These are phyloP conservation scores for Obba rivulosa DNA, from an alignment of 768 basidiomycete species.

Conservation along the genomic window DNA sequence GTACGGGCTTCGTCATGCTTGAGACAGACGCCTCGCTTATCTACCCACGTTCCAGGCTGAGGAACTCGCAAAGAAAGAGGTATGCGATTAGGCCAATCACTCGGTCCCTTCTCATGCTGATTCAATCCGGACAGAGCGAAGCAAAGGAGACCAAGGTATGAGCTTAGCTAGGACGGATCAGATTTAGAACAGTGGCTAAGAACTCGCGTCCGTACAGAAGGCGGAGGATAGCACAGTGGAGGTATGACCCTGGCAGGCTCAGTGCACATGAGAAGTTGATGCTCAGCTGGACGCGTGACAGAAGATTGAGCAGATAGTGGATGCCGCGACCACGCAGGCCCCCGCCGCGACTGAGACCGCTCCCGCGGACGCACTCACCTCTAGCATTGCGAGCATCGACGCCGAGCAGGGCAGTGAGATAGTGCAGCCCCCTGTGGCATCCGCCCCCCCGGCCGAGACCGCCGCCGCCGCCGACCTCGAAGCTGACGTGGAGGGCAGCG, in stretches of 20 bases:
- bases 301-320: conserved; percentile 54
- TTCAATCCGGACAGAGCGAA: too few species aligned
- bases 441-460: conserved; percentile 28
- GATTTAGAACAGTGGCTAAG: not conserved
- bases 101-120: conserved; percentile 8
- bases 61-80: conserved; percentile 53
- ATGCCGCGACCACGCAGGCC: conserved; percentile 24
- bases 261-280: too few species aligned
- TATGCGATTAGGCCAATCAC: conserved; percentile 12
- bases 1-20: conserved; percentile 23
- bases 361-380: too few species aligned
- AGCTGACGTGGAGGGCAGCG: conserved; percentile 71
- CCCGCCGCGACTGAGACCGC: not conserved
- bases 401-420: conserved; percentile 1
- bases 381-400: not conserved
- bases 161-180: too few species aligned
- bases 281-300: conserved; percentile 19
- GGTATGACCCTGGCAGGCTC: conserved; percentile 9
- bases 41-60: conserved; percentile 36
- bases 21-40: not conserved
- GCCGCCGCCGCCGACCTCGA: conserved; percentile 30
- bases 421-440: conserved; percentile 11
- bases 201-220: conserved; percentile 7
- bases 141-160: conserved; percentile 37
- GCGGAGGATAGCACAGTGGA: conserved; percentile 17